These are phyloP conservation scores for Goniomonas avonlea DNA, from an alignment of 78 protist species.

Conservation along the genomic window DNA sequence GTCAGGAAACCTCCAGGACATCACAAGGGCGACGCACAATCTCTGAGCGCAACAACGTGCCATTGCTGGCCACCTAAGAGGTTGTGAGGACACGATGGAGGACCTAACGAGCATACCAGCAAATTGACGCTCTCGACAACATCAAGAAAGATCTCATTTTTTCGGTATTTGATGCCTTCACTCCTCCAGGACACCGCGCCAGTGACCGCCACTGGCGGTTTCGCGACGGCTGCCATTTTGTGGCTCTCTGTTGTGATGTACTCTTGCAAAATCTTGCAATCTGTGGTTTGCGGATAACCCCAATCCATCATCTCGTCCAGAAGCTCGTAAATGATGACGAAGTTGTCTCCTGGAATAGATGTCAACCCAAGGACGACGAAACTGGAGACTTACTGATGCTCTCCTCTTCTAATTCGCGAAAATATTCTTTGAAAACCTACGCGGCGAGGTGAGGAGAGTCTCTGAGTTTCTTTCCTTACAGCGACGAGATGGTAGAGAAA, in stretches of 20 bases:
- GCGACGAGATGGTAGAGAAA: conserved; percentile 79
- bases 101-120: conserved; percentile 32
- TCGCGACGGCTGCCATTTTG: conserved; percentile 45
- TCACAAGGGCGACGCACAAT: conserved; percentile 62
- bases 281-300: conserved; percentile 91
- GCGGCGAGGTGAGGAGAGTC: no score
- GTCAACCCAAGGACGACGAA: no score
- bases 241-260: conserved; percentile 88
- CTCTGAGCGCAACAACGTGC: conserved; percentile 80
- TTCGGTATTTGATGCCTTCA: conserved; percentile 79
- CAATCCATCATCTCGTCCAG: conserved; percentile 98
- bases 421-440: background rate
- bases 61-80: conserved; percentile 49
- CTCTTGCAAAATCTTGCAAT: conserved; percentile 50
- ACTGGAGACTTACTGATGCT: no score
- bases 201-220: conserved; percentile 43
- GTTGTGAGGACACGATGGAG: background rate
- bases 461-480: no score
- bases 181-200: conserved; percentile 75
- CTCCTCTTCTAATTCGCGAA: conserved; percentile 83
- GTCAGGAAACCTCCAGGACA: background rate
- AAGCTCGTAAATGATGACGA: conserved; percentile 93
- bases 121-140: conserved; percentile 87
- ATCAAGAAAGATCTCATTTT: conserved; percentile 92
- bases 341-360: no score